These are phyloP conservation scores for Euphorbia pulcherrima DNA, from an alignment of 345 rosid species.

Conservation along the genomic window DNA sequence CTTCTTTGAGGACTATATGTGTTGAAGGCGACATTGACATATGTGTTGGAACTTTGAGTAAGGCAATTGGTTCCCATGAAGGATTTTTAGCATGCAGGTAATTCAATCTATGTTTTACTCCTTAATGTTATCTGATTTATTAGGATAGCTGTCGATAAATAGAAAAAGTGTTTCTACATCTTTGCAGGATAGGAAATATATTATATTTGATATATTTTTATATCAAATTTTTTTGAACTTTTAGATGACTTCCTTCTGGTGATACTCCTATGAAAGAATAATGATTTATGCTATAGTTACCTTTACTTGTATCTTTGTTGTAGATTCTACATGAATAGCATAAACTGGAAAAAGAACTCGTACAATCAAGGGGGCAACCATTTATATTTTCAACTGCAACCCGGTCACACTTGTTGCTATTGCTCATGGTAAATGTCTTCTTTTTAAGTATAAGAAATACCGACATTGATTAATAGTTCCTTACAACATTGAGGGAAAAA, in stretches of 20 bases:
- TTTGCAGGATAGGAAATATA: too few relatives aligned
- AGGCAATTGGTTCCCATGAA: slow-evolving; percentile 97
- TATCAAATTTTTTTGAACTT: too few relatives aligned
- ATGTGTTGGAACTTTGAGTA: slow-evolving; percentile 89
- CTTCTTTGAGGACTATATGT: background rate
- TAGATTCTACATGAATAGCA: slow-evolving; percentile 41
- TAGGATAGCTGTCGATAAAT: slow-evolving; percentile 8
- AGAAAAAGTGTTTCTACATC: too few relatives aligned
- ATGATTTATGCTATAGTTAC: background rate
- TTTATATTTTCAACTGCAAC: slow-evolving; percentile 85
- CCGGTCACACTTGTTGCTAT: slow-evolving; percentile 80
- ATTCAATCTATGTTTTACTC: background rate
- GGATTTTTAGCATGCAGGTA: slow-evolving; percentile 98
- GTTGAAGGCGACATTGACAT: slow-evolving; percentile 69
- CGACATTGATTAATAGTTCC: too few relatives aligned
- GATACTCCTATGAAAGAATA: background rate
- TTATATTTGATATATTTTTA: too few relatives aligned
- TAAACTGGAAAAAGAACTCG: slow-evolving; percentile 86
- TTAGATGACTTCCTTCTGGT: background rate
- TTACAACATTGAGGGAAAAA: too few relatives aligned
- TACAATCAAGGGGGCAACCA: slow-evolving; percentile 83
- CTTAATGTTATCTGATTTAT: background rate
- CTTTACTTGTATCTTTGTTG: background rate
- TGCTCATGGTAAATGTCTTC: slow-evolving; percentile 51
- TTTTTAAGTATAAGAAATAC: too few relatives aligned